Evolutionary conservation across 2,329 filamentous ascomycete species (phyloP), one percentile per base, ranked within the genome.

Genomic region (Fusarium floridanum): DNA sequence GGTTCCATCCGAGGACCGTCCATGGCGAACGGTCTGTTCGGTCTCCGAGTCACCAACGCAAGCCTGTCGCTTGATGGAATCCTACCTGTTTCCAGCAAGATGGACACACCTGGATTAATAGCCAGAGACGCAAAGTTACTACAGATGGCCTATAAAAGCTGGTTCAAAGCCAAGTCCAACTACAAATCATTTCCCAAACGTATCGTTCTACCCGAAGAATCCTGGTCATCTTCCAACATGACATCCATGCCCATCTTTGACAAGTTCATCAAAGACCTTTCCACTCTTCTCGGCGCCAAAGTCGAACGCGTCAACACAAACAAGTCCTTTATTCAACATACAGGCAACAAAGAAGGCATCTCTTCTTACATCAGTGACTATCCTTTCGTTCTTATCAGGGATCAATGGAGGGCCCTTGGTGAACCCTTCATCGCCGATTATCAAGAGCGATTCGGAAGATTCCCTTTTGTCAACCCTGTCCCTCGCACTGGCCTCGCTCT

Each of bases 1-100:
- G 84, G 84, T 6, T 84, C 82, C 6, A 86, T 88, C 74, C 82
- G 86, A 32, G 81, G 84, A 4, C 87, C 86, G 0, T 84, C 85
- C 6, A 81, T 80, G 6, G 80, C 83, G 1, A 81, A 85, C 37
- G 87, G 87, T 5, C 73, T 85, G 0, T 88, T 85, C 59, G 87
- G 85, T 6, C 86, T 86, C 74, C 79, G 86, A 2, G 85, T 85
- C 24, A 66, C 67, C 11, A 53, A 56, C 8, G 61, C 61, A n/a
- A 64, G 48, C n/a, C 8, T 64, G 12, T n/a, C 61, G 8, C 50
- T 57, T 8, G 34, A 45, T 16, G 48, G 50, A 17, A 56, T 57
- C 17, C 22, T 57, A 1, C 50, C 48, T 29, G 27, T 64, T 17
- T 32, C 50, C 22, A 14, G 24, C 11, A 29, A n/a, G n/a, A 56